Evolutionary conservation across 1,284 basidiomycete species (phyloP).

Genomic region (Rhodotorula sp.): DNA sequence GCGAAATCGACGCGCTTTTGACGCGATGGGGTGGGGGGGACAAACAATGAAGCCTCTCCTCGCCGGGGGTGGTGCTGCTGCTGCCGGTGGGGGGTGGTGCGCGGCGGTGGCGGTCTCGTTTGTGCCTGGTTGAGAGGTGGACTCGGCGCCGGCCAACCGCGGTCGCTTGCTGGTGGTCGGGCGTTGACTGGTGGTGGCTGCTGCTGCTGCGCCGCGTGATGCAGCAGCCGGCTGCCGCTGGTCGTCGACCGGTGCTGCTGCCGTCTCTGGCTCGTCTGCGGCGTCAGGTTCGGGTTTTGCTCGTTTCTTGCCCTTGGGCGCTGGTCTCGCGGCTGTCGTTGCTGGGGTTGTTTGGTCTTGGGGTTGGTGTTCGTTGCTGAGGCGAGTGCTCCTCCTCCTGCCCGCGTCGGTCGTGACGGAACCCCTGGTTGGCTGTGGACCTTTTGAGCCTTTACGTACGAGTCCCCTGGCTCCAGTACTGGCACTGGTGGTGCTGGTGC

Average conservation of each 20-base stretch:
- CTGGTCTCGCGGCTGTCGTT: background rate
- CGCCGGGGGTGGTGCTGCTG: background rate
- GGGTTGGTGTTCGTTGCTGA: constrained; percentile 5
- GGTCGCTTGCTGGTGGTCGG: constrained; percentile 8
- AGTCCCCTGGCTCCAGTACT: background rate
- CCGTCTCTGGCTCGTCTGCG: background rate
- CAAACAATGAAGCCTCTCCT: constrained; percentile 27
- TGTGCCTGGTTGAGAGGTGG: background rate
- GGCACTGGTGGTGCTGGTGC: background rate
- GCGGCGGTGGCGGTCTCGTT: background rate
- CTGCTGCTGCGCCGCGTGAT: background rate
- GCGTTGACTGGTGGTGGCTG: background rate
- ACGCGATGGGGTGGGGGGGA: background rate
- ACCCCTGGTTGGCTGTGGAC: background rate
- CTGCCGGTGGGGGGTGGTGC: background rate
- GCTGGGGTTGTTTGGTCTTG: background rate
- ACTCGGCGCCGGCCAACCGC: background rate
- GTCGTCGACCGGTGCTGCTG: background rate
- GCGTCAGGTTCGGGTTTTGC: background rate
- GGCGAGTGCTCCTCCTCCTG: constrained; percentile 9
- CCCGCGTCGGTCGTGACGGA: constrained; percentile 10
- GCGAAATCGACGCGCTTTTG: constrained; percentile 7
- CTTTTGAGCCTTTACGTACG: constrained; percentile 2
- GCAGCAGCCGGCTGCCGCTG: background rate
- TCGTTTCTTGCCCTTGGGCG: background rate